A percentile compares a stretch with the other conserved stretches of the same genome.
These are phyloP conservation scores for Penicillium diatomitis DNA, from an alignment of 495 filamentous ascomycete species.

Conservation along the genomic window DNA sequence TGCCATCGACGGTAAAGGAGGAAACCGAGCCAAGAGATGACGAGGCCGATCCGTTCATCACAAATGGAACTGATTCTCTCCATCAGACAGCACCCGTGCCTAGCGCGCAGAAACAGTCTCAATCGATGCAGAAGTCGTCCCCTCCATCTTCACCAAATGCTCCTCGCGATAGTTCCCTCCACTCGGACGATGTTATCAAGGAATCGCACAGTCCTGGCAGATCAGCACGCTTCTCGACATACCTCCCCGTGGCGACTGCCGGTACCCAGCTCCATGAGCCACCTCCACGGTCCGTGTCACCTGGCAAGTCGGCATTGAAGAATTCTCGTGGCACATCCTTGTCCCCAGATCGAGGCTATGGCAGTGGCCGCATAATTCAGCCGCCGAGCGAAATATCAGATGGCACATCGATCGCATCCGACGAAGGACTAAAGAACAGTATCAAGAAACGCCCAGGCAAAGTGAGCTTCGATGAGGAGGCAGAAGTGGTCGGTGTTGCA, in stretches of 20 bases:
- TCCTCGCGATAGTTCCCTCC: conserved; percentile 8
- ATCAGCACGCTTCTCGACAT: conserved; percentile 63
- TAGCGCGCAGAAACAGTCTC: not conserved
- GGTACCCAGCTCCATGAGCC: conserved; percentile 58
- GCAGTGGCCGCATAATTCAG: conserved; percentile 21
- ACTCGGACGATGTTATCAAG: conserved; percentile 10
- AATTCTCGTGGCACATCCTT: conserved; percentile 45
- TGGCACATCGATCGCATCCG: conserved; percentile 47
- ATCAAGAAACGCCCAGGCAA: conserved; percentile 60
- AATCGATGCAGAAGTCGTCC: conserved; percentile 5
- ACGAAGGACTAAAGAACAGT: conserved; percentile 43
- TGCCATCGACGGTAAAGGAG: conserved; percentile 55
- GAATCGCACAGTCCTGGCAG: conserved; percentile 54
- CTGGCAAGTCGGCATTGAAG: conserved; percentile 81
- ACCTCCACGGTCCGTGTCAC: conserved; percentile 70
- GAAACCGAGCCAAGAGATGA: conserved; percentile 44
- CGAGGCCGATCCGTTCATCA: not conserved
- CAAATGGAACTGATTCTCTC: not conserved
- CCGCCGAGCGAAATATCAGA: conserved; percentile 51
- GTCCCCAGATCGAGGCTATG: conserved; percentile 33
- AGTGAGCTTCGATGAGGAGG: conserved; percentile 80
- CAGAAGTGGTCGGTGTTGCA: conserved; percentile 51
- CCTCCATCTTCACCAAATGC: conserved; percentile 7
- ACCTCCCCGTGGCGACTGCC: conserved; percentile 41
- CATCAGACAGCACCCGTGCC: too few species aligned